Conservation (phyloP, 2,329 filamentous ascomycete species). For the Colletotrichum gigasporum region DNA sequence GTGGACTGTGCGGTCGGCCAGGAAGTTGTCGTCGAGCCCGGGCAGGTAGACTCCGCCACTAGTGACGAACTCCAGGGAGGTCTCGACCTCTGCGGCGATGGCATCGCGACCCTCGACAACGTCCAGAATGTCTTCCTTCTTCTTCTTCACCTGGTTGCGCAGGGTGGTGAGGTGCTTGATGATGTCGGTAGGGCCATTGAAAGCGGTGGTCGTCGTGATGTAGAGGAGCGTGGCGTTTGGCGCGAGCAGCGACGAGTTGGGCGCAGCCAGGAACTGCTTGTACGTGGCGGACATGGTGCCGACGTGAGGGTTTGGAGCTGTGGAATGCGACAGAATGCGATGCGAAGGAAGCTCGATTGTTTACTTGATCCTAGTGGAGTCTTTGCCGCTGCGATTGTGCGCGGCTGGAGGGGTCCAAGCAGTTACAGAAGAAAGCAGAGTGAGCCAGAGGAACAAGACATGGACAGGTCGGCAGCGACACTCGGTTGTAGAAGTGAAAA, state of each 20-base stretch:
- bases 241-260: slow-evolving; percentile 70
- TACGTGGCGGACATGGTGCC: slow-evolving; percentile 62
- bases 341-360: slow-evolving; percentile 6
- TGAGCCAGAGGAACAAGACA: slow-evolving; percentile 19
- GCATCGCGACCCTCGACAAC: slow-evolving; percentile 76
- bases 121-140: slow-evolving; percentile 79
- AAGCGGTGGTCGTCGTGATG: slow-evolving; percentile 84
- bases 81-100: slow-evolving; percentile 82
- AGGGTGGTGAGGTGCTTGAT: slow-evolving; percentile 82
- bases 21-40: slow-evolving; percentile 91
- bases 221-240: slow-evolving; percentile 81
- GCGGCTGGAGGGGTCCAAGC: slow-evolving; percentile 23
- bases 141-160: slow-evolving; percentile 81
- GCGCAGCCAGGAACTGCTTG: slow-evolving; percentile 76
- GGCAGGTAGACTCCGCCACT: slow-evolving; percentile 90
- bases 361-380: slow-evolving; percentile 10
- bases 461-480: background rate
- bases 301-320: slow-evolving; percentile 2
- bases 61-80: slow-evolving; percentile 80
- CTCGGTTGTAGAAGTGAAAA: slow-evolving; percentile 5
- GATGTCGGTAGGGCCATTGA: slow-evolving; percentile 78
- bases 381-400: slow-evolving; percentile 11
- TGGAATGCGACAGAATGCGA: slow-evolving; percentile 23
- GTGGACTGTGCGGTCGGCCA: slow-evolving; percentile 81
- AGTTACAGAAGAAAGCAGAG: slow-evolving; percentile 16